Evolutionary conservation across 176 grass and related monocot species (phyloP).

Genomic region (Rhynchospora pubera): DNA sequence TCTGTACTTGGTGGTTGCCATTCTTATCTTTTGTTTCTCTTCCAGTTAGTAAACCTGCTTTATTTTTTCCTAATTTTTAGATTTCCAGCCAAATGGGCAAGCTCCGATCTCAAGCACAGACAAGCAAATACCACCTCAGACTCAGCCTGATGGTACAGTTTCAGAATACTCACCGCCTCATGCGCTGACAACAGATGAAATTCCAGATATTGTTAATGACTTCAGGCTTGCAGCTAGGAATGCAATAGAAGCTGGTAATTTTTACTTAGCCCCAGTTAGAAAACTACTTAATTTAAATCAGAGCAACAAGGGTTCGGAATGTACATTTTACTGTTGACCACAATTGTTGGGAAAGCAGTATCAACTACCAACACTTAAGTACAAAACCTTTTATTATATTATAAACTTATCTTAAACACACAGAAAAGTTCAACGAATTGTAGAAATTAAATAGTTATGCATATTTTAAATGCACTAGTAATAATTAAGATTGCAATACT

Average conservation of each 20-base stretch:
- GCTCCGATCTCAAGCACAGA: conserved; percentile 54
- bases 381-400: not conserved
- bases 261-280: not conserved
- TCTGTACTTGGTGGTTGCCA: not conserved
- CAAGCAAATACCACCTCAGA: conserved; percentile 8
- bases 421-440: not conserved
- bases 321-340: not conserved
- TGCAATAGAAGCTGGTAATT: conserved; percentile 46
- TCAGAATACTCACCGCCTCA: conserved; percentile 28
- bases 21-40: not conserved
- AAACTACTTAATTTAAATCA: not conserved
- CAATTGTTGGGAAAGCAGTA: not conserved
- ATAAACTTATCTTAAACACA: not conserved
- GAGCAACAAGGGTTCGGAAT: not conserved
- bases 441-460: not conserved
- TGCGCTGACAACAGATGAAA: conserved; percentile 20
- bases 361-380: not conserved
- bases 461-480: not conserved
- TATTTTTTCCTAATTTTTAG: conserved; percentile 11
- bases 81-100: conserved; percentile 35
- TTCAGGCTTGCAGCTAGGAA: conserved; percentile 52
- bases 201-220: conserved; percentile 34
- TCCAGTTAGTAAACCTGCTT: not conserved
- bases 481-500: not conserved
- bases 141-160: not conserved